Base-by-base conservation (phyloP, 805 yeast species). In the Komagataella mondaviorum region DNA sequence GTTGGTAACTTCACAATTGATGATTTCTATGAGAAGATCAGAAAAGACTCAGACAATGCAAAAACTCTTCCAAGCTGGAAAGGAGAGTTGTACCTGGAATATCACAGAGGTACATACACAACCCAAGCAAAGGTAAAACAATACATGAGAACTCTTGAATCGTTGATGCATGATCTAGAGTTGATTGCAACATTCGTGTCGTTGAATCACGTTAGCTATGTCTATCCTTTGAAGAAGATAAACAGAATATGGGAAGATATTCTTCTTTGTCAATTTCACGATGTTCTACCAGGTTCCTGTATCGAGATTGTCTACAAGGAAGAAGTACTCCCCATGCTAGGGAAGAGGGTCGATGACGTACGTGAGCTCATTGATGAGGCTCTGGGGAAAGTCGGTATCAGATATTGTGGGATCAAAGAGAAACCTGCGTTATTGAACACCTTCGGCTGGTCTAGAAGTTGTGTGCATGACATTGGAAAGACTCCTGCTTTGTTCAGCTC, bases 51-150 rank as follows among this genome's bases (percentile, higher is more conserved):
- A 2, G 65, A 83, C 51, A 65, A 80, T 49, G 97, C 96, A 44
- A 62, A 68, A 44, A 71, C 69, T 6, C 73, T 91, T 47, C 96
- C 95, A 6, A 72, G 88, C 10, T 91, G 98, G 97, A 76, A 77
- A 44, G 98, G 99, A 48, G 99, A 91, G 65, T 76, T 91, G 51
- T 91, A 91, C 67, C 77, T 91, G 60, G 99, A 91, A 68, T 89
- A 85, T 69, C 99, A 91, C 65, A 81, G 99, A 62, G 99, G 99
- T 51, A 93, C 98, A 1, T 91, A 91, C 66, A 93, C 99, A 3
- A 80, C 96, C 1, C 99, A 91, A 64, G 95, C 96, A 0, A 78
- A 80, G 53, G 85, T 87, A 45, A 91, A 91, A 69, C 79, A 80
- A 60, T 76, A 80, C 60, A 87, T 89, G 81, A 76, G 99, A 59